Base-by-base conservation (phyloP, 768 basidiomycete genomes). In the Russula griseocarnosa region DNA sequence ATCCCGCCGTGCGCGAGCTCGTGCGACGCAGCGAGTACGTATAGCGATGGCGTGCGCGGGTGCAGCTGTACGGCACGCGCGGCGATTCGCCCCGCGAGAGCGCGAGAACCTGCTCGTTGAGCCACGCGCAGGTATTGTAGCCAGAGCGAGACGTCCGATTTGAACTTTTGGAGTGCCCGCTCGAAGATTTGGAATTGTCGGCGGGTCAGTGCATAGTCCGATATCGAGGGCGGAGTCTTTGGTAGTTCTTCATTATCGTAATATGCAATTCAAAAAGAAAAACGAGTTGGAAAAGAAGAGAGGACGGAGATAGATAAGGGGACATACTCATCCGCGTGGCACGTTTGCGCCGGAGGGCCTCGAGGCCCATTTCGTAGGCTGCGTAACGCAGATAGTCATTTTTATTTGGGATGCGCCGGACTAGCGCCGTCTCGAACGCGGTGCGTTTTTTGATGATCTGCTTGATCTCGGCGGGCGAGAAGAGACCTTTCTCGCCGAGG, bases 1-100 rank as follows among this genome's bases (percentile, higher is more conserved):
- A 89, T 86, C 4, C 88, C 87, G 51, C 79, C 78, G 55, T 87
- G 83, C 1, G 83, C 82, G 40, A 95, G 78, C 72, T 96, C 92
- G 73, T 95, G 92, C 26, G 83, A 81, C 4, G 94, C 92, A 3
- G 90, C 88, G 24, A 95, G 77, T 62, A 97, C 86, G 75, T 94
- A 97, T 40, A 97, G 79, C 26, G 83, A 77, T 3, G 91, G 82
- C 18, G 82, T 82, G 66, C 84, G 84, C 9, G 94, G 94, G 71
- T 95, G 94, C 53, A 95, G 78, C 74, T 93, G 92, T 26, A 96
- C 76, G 5, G 94, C 94, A 89, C 90, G 85, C 34, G 92, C 94
- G 22, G 87, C 86, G 53, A 94, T 86, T 44, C 90, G 81, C 4
- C 89, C 88, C 3, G 93, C 90, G 24, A 96, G 79, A 50, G 89